phyloP scores from a whole-genome alignment of 768 basidiomycete genomes.

The Boletus reticulatus region DNA sequence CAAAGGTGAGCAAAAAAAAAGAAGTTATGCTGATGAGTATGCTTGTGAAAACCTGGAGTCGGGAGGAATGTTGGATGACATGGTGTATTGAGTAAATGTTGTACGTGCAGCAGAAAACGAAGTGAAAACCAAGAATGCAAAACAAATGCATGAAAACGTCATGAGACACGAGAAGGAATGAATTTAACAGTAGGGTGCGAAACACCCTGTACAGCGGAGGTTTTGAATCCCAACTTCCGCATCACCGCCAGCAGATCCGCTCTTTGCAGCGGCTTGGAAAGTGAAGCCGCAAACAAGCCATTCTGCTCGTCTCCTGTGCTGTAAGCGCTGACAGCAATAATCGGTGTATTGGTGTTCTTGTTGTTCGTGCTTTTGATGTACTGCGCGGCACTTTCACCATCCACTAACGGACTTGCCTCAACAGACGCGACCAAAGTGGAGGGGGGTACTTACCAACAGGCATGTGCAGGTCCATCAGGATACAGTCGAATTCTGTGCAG shows the following conservation, averaged over 20 bases:
- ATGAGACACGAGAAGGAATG: constrained; percentile 37
- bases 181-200: constrained; percentile 50
- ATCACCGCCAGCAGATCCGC: constrained; percentile 78
- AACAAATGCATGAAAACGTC: constrained; percentile 21
- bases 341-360: constrained; percentile 91
- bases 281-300: constrained; percentile 74
- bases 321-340: constrained; percentile 89
- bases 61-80: constrained; percentile 28
- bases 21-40: constrained; percentile 30
- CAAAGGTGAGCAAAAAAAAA: constrained; percentile 26
- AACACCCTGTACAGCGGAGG: constrained; percentile 64
- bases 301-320: constrained; percentile 68
- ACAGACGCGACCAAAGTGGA: not conserved
- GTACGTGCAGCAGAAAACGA: constrained; percentile 32
- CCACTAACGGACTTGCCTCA: constrained; percentile 50
- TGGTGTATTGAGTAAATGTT: constrained; percentile 33
- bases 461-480: constrained; percentile 95
- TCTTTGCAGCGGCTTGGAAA: constrained; percentile 89
- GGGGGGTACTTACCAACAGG: constrained; percentile 67
- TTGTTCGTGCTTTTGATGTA: constrained; percentile 98
- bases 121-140: constrained; percentile 26
- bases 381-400: constrained; percentile 93
- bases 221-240: constrained; percentile 90
- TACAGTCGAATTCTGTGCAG: constrained; percentile 84
- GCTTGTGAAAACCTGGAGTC: constrained; percentile 24